These are phyloP conservation scores for Emmonsiellopsis sp. DNA, from an alignment of 2,329 filamentous ascomycete genomes.

Conservation along the genomic window DNA sequence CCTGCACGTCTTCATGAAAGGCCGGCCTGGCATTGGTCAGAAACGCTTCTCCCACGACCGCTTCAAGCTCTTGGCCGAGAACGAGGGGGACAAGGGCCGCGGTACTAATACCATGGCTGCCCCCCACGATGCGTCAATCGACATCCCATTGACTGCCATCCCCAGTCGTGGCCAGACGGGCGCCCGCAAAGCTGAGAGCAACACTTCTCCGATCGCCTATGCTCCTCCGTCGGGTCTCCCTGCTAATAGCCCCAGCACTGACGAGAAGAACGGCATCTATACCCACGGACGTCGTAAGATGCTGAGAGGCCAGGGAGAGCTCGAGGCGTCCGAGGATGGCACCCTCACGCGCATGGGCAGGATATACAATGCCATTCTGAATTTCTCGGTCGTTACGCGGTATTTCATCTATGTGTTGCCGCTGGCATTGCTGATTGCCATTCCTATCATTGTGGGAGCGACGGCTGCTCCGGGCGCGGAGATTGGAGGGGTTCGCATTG, in stretches of 20 bases:
- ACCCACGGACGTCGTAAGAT: conserved; percentile 26
- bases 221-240: conserved; percentile 14
- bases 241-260: conserved; percentile 17
- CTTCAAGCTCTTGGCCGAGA: conserved; percentile 33
- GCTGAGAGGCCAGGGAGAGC: conserved; percentile 20
- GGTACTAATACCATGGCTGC: conserved; percentile 28
- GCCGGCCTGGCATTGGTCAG: conserved; percentile 24
- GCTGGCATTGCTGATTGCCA: conserved; percentile 46
- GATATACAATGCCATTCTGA: conserved; percentile 51
- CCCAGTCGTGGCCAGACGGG: conserved; percentile 39
- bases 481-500: conserved; percentile 47
- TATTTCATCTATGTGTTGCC: conserved; percentile 56
- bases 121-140: conserved; percentile 46
- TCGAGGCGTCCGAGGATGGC: conserved; percentile 40
- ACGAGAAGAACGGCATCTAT: conserved; percentile 22
- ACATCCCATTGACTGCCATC: conserved; percentile 53
- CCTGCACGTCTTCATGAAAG: conserved; percentile 19
- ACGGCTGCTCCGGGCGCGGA: conserved; percentile 37
- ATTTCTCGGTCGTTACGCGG: conserved; percentile 54
- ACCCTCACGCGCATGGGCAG: conserved; percentile 50
- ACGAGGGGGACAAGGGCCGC: background rate
- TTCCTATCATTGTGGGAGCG: conserved; percentile 55
- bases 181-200: conserved; percentile 30
- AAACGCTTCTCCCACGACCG: conserved; percentile 37
- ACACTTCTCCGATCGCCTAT: conserved; percentile 23